Base-by-base conservation (phyloP, 1,139 yeast genomes). In the Ogataea hybrid region DNA sequence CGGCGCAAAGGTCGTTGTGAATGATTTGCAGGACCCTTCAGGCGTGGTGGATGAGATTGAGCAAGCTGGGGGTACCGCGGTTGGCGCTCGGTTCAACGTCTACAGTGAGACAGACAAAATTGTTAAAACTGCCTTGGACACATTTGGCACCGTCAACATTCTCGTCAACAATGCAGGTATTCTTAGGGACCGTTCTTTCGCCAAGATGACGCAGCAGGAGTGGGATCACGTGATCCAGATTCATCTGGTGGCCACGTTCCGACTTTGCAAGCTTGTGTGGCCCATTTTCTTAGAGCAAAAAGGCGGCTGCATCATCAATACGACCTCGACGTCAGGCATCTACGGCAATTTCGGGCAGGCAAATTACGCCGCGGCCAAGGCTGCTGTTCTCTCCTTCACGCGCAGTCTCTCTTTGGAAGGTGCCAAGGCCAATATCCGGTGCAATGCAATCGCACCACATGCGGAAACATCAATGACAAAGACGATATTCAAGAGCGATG, bases 261-360 rank as follows among this genome's bases (percentile, higher is more conserved):
- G 83, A 58, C 79, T 92, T 63, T 79, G 90, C 56, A 84, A 87
- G 64, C 84, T 92, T 47, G 96, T 95, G 11, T 92, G 97, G 97
- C 96, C 96, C 39, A 70, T 84, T 57, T 84, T 89, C 65, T 57
- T 75, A 48, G 78, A 85, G 63, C 89, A 89, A 67, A 79, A 81
- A 58, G 75, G 75, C 48, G 97, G 97, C 58, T 76, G 82, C 56
- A 82, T 92, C 49, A 76, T 92, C 56, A 92, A 92, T 68, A 86
- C 95, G 39, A 75, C 97, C 29, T 88, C 97, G 18, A 92, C 97
- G 21, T 89, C 97, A 11, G 97, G 97, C 58, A 88, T 92, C 56
- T 92, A 92, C 65, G 97, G 97, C 56, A 88, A 86, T 71, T 92
- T 92, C 68, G 98, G 98, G 41, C 98, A 92, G 70, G 86, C 97